Percentiles rank a stretch among this genome's conserved stretches.
phyloP scores from a whole-genome alignment of 495 filamentous ascomycete genomes.

The Hypoxylon crocopeplum region DNA sequence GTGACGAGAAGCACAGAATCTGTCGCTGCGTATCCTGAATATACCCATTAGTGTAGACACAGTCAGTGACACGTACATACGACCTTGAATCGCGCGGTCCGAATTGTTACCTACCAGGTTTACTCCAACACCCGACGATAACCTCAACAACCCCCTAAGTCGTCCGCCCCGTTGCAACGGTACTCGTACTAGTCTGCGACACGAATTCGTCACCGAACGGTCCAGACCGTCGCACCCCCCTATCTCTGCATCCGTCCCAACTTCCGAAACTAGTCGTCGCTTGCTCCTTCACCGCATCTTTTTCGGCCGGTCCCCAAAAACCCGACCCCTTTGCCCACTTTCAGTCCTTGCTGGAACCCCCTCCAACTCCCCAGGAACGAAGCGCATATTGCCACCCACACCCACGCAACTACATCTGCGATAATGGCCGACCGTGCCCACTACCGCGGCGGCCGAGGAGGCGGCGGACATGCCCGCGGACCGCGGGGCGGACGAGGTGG shows the following conservation, averaged over 20 bases:
- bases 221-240: constrained; percentile 29
- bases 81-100: constrained; percentile 21
- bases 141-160: constrained; percentile 23
- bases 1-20: constrained; percentile 6
- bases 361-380: neutral
- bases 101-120: constrained; percentile 23
- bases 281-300: constrained; percentile 30
- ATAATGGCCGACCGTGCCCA: constrained; percentile 71
- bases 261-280: constrained; percentile 30
- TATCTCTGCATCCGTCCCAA: constrained; percentile 32
- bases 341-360: neutral
- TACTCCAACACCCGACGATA: constrained; percentile 24
- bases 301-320: constrained; percentile 14
- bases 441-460: constrained; percentile 51
- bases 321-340: constrained; percentile 1
- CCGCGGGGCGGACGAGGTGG: constrained; percentile 60
- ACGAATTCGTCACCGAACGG: constrained; percentile 36
- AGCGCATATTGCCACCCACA: constrained; percentile 6
- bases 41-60: neutral
- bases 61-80: neutral
- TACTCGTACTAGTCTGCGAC: constrained; percentile 30
- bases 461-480: constrained; percentile 40
- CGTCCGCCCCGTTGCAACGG: constrained; percentile 27
- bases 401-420: constrained; percentile 18
- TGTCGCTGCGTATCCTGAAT: constrained; percentile 1